These are phyloP conservation scores for Kwoniella botswanensis DNA, from an alignment of 768 basidiomycete genomes.

Conservation along the genomic window DNA sequence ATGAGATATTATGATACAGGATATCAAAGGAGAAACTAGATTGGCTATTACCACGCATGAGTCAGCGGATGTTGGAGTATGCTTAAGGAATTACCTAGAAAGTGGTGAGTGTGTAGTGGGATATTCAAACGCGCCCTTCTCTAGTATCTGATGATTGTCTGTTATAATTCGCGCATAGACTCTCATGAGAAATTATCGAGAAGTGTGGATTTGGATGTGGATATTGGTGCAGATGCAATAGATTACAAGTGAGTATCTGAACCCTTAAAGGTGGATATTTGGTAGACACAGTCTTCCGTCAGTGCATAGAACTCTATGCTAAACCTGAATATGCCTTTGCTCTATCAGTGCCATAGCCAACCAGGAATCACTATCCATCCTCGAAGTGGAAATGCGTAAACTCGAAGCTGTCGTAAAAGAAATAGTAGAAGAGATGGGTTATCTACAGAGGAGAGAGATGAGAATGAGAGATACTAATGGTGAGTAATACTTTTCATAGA, in stretches of 20 bases:
- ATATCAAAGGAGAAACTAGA: slow-evolving; percentile 86
- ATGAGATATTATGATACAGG: slow-evolving; percentile 43
- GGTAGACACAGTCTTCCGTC: no score
- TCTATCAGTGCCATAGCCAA: slow-evolving; percentile 87
- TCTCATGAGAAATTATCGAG: slow-evolving; percentile 57
- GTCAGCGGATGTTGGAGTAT: slow-evolving; percentile 94
- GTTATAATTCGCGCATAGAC: background rate
- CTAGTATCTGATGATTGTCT: background rate
- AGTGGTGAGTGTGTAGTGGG: slow-evolving; percentile 64
- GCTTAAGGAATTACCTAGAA: slow-evolving; percentile 81
- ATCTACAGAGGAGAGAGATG: slow-evolving; percentile 87
- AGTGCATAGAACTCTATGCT: no score
- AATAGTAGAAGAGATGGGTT: slow-evolving; percentile 89
- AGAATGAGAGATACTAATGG: slow-evolving; percentile 86
- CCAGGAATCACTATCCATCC: slow-evolving; percentile 90
- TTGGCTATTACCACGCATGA: slow-evolving; percentile 91
- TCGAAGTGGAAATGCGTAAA: slow-evolving; percentile 98
- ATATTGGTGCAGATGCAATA: slow-evolving; percentile 97
- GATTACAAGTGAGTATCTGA: slow-evolving; percentile 85
- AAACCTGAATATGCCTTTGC: background rate
- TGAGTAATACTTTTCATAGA: slow-evolving; percentile 60
- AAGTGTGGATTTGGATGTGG: slow-evolving; percentile 89
- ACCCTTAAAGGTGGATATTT: background rate
- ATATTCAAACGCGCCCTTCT: no score
- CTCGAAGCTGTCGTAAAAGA: slow-evolving; percentile 93